A percentile compares a stretch with the other conserved stretches of the same genome.
These are phyloP conservation scores for Quercus engelmannii DNA, from an alignment of 306 rosid genomes.

Conservation along the genomic window DNA sequence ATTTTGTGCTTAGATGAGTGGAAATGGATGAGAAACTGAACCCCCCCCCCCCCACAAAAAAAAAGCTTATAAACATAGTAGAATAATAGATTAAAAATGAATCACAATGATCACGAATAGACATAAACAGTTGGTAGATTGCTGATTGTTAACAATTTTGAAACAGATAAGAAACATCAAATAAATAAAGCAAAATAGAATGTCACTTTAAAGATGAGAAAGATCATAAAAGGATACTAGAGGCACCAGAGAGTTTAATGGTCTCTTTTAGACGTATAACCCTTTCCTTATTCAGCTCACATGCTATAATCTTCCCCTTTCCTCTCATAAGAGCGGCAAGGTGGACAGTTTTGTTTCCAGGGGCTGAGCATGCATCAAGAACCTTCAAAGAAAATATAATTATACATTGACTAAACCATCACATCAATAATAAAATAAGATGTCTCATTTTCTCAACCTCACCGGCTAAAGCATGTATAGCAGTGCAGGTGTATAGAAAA, in stretches of 20 bases:
- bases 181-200: neutral
- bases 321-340: slow-evolving; percentile 85
- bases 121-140: neutral
- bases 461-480: neutral
- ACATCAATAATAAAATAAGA: neutral
- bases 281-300: slow-evolving; percentile 72
- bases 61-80: neutral
- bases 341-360: slow-evolving; percentile 96
- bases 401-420: slow-evolving; percentile 6
- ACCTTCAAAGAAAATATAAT: slow-evolving; percentile 57
- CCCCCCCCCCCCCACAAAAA: neutral
- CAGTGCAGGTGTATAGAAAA: neutral
- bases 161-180: neutral
- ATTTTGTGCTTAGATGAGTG: neutral
- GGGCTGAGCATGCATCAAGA: slow-evolving; percentile 94
- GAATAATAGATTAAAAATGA: neutral
- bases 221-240: slow-evolving; percentile 56
- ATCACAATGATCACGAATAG: slow-evolving; percentile 3
- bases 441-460: neutral
- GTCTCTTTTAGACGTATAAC: slow-evolving; percentile 66
- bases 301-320: slow-evolving; percentile 72
- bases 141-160: neutral
- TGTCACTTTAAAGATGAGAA: neutral
- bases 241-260: slow-evolving; percentile 75
- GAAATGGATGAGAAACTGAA: neutral